Conservation (phyloP, 805 yeast species). For the Kodamaea fukazawae region DNA sequence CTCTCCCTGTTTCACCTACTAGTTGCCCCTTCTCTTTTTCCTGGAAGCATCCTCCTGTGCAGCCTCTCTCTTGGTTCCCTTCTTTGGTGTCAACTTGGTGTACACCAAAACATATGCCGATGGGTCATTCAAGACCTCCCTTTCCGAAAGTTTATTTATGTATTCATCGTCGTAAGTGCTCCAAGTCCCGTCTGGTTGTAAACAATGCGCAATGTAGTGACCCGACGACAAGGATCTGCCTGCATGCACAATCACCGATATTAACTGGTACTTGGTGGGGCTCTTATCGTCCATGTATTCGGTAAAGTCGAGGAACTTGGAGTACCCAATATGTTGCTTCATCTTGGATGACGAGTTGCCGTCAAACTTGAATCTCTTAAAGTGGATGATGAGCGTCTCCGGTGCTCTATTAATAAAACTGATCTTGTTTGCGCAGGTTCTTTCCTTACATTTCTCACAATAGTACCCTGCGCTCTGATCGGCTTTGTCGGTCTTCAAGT, state of each 20-base stretch:
- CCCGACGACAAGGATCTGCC: conserved; percentile 92
- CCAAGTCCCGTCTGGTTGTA: conserved; percentile 93
- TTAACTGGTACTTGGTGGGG: conserved; percentile 61
- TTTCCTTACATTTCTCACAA: conserved; percentile 80
- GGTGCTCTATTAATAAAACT: conserved; percentile 79
- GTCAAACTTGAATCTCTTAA: conserved; percentile 87
- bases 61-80: conserved; percentile 8
- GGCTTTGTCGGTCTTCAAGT: conserved; percentile 62
- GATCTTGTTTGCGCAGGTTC: conserved; percentile 74
- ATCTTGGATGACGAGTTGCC: conserved; percentile 79
- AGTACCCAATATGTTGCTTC: conserved; percentile 81
- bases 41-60: conserved; percentile 1
- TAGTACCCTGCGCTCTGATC: conserved; percentile 72
- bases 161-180: conserved; percentile 92
- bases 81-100: conserved; percentile 66
- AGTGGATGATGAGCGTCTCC: conserved; percentile 80
- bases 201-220: conserved; percentile 87
- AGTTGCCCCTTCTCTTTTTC: conserved; percentile 4
- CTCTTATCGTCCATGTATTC: conserved; percentile 39
- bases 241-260: conserved; percentile 87
- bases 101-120: conserved; percentile 89
- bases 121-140: conserved; percentile 74
- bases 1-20: not conserved
- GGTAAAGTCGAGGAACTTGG: conserved; percentile 70
- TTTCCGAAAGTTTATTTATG: conserved; percentile 68